phyloP scores from a whole-genome alignment of 2,329 filamentous ascomycete genomes.

The Botryotinia narcissicola region DNA sequence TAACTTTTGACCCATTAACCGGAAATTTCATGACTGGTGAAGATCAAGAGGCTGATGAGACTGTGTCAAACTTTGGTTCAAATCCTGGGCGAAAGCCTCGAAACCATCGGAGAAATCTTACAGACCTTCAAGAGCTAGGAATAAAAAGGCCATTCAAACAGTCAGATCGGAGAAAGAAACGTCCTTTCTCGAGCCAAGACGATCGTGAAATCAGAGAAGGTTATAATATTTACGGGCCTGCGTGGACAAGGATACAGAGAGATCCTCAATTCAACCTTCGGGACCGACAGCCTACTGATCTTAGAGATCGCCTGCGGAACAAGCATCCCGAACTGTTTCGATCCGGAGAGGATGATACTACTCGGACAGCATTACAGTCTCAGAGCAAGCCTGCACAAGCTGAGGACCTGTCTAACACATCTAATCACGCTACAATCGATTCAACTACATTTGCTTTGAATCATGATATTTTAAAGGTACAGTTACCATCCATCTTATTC shows the following conservation, averaged over 20 bases:
- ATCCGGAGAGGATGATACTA: background rate
- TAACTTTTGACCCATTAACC: conserved; percentile 50
- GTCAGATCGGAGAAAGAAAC: conserved; percentile 57
- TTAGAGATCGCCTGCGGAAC: conserved; percentile 62
- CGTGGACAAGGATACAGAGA: conserved; percentile 65
- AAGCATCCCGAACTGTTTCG: conserved; percentile 58
- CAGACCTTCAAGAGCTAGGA: conserved; percentile 55
- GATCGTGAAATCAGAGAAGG: conserved; percentile 61
- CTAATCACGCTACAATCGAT: conserved; percentile 8
- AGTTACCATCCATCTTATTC: conserved; percentile 22
- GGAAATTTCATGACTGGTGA: conserved; percentile 51
- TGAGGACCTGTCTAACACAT: background rate
- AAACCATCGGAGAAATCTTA: conserved; percentile 54
- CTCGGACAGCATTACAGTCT: background rate
- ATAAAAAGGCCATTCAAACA: conserved; percentile 62
- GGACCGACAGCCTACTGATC: conserved; percentile 59
- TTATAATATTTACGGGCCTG: conserved; percentile 57
- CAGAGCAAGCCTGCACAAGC: background rate
- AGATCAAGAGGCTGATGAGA: conserved; percentile 24
- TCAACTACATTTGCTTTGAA: conserved; percentile 23
- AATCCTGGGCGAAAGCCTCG: conserved; percentile 48
- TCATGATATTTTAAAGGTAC: conserved; percentile 34
- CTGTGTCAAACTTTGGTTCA: conserved; percentile 33
- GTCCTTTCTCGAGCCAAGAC: conserved; percentile 61
- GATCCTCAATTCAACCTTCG: conserved; percentile 58